Evolutionary conservation across 2,329 filamentous ascomycete species (phyloP).

Genomic region (Fusarium piperis): DNA sequence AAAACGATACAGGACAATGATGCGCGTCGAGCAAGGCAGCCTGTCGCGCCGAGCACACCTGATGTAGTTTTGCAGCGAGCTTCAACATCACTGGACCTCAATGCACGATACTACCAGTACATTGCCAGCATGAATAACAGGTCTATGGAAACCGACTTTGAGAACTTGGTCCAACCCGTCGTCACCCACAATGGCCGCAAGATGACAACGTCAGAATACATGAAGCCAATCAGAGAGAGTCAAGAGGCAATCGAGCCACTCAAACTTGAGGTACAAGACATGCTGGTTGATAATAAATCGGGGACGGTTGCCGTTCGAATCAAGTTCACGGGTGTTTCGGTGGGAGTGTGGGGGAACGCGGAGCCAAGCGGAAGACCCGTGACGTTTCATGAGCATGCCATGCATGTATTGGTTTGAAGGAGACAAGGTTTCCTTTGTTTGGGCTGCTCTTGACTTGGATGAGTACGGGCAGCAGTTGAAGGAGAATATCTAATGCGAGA

Average conservation of each 20-base stretch:
- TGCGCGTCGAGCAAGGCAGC: neutral
- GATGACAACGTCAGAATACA: constrained; percentile 12
- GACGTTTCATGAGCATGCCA: constrained; percentile 31
- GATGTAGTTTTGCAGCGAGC: neutral
- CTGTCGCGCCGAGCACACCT: neutral
- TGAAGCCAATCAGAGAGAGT: constrained; percentile 9
- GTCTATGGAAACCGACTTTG: constrained; percentile 13
- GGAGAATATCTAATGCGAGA: neutral
- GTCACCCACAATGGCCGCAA: constrained; percentile 7
- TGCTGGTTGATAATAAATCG: neutral
- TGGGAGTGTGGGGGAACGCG: neutral
- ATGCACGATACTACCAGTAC: neutral
- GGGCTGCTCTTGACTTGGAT: constrained; percentile 27
- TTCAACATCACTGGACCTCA: neutral
- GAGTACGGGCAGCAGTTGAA: constrained; percentile 6
- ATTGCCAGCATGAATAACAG: constrained; percentile 19
- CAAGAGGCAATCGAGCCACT: constrained; percentile 1
- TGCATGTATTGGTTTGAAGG: constrained; percentile 30
- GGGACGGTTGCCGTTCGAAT: constrained; percentile 12
- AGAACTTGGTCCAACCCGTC: neutral
- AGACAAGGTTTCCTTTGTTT: constrained; percentile 19
- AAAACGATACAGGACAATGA: constrained; percentile 6
- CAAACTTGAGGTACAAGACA: constrained; percentile 14
- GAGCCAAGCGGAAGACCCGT: constrained; percentile 8
- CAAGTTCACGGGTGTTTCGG: constrained; percentile 17